These are phyloP conservation scores for Apophysomyces variabilis DNA, from an alignment of 371 early-diverging fungal genomes.

Conservation along the genomic window DNA sequence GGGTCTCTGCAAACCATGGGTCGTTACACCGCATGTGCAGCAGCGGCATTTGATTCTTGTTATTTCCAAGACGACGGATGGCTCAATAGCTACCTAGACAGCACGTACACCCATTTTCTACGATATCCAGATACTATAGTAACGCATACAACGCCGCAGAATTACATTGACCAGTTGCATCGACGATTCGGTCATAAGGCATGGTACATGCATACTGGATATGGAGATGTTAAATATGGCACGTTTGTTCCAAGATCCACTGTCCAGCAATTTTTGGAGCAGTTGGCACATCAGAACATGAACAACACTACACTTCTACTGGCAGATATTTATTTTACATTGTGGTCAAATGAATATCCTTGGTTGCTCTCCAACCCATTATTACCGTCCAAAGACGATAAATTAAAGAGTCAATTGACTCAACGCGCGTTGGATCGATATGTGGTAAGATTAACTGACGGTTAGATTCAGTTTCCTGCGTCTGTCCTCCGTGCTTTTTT, in stretches of 20 bases:
- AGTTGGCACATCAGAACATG: conserved; percentile 38
- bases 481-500: background rate
- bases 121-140: conserved; percentile 55
- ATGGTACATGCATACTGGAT: conserved; percentile 60
- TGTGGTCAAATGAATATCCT: conserved; percentile 67
- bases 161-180: conserved; percentile 57
- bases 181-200: conserved; percentile 55
- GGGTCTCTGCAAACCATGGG: background rate
- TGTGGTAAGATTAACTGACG: conserved; percentile 18
- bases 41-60: conserved; percentile 55
- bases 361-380: conserved; percentile 63
- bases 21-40: conserved; percentile 45
- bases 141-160: conserved; percentile 54
- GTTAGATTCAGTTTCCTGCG: too few relatives aligned
- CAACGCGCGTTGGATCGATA: conserved; percentile 17
- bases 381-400: conserved; percentile 6
- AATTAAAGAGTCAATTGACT: conserved; percentile 18
- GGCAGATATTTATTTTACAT: conserved; percentile 59
- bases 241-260: conserved; percentile 54
- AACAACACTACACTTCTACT: conserved; percentile 39
- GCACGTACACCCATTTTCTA: conserved; percentile 62
- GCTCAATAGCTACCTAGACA: conserved; percentile 65
- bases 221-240: conserved; percentile 66
- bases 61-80: conserved; percentile 70
- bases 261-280: conserved; percentile 54